Percentiles rank a stretch among this genome's conserved stretches.
Conservation (phyloP, 305 asterid genomes). For the Ajuga reptans region DNA sequence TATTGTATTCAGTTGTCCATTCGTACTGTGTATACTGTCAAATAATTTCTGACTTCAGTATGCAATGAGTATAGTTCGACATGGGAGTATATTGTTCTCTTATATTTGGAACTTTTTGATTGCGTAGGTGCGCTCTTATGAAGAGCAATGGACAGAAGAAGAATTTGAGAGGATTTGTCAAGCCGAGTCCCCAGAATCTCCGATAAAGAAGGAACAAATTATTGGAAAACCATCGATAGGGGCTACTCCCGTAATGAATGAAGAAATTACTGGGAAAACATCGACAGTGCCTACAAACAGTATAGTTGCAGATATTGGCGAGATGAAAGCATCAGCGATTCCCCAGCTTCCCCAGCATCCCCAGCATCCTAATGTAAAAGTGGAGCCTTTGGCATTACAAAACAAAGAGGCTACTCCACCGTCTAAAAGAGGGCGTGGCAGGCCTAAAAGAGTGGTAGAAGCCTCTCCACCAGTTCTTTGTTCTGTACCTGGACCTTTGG, state of each 20-base stretch:
- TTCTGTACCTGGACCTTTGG: conserved; percentile 26
- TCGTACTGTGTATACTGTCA: not conserved
- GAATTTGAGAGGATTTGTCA: conserved; percentile 94
- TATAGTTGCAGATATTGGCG: conserved; percentile 30
- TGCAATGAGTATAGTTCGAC: conserved; percentile 13
- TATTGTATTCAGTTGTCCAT: conserved; percentile 9
- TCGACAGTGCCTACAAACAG: conserved; percentile 32
- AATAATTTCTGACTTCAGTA: not conserved
- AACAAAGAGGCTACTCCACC: conserved; percentile 50
- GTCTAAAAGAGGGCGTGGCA: conserved; percentile 88
- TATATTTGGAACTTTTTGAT: conserved; percentile 22
- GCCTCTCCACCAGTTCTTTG: conserved; percentile 36
- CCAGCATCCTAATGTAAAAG: too few relatives aligned
- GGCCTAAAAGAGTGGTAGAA: conserved; percentile 69
- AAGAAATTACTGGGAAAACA: conserved; percentile 47
- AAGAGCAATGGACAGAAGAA: conserved; percentile 98
- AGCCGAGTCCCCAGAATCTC: conserved; percentile 76
- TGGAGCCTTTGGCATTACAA: conserved; percentile 30
- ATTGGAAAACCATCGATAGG: conserved; percentile 40
- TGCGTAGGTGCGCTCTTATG: conserved; percentile 83
- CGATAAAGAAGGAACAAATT: conserved; percentile 46
- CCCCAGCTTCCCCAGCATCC: conserved; percentile 33
- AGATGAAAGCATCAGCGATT: conserved; percentile 34
- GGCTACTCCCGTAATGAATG: conserved; percentile 34
- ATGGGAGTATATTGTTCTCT: conserved; percentile 1